These are phyloP conservation scores for Pseudocercospora cruenta DNA, from an alignment of 2,329 filamentous ascomycete genomes.

Conservation along the genomic window DNA sequence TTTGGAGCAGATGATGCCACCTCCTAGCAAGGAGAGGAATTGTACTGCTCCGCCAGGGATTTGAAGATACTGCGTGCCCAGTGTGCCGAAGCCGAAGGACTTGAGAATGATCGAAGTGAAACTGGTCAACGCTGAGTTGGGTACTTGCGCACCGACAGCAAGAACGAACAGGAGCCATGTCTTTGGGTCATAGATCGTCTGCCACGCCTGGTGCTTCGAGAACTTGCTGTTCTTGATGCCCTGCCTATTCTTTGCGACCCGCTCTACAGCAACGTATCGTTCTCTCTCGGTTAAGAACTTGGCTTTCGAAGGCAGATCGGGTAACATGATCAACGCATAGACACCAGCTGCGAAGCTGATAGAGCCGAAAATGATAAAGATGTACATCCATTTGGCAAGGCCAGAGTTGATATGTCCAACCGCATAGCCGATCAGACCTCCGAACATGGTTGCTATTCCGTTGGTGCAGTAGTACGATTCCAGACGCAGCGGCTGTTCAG, in stretches of 20 bases:
- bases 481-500: conserved; percentile 56
- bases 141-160: conserved; percentile 58
- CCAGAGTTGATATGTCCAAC: conserved; percentile 62
- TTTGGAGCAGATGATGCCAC: conserved; percentile 57
- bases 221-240: conserved; percentile 59
- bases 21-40: conserved; percentile 56
- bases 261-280: conserved; percentile 49
- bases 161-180: conserved; percentile 63
- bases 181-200: conserved; percentile 59
- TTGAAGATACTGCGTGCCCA: conserved; percentile 58
- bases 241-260: conserved; percentile 56
- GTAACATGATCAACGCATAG: conserved; percentile 34
- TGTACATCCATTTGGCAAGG: conserved; percentile 58
- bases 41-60: conserved; percentile 64
- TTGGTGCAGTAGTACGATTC: conserved; percentile 59
- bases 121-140: conserved; percentile 60
- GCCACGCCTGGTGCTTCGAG: conserved; percentile 46
- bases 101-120: conserved; percentile 56
- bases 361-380: conserved; percentile 60
- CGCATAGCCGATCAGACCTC: conserved; percentile 62
- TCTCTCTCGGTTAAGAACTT: conserved; percentile 25
- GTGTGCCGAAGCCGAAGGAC: conserved; percentile 52
- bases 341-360: conserved; percentile 44
- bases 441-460: conserved; percentile 64
- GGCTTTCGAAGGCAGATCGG: conserved; percentile 23